phyloP scores from a whole-genome alignment of 805 yeast species.

The Zygosaccharomyces kombuchaensis region DNA sequence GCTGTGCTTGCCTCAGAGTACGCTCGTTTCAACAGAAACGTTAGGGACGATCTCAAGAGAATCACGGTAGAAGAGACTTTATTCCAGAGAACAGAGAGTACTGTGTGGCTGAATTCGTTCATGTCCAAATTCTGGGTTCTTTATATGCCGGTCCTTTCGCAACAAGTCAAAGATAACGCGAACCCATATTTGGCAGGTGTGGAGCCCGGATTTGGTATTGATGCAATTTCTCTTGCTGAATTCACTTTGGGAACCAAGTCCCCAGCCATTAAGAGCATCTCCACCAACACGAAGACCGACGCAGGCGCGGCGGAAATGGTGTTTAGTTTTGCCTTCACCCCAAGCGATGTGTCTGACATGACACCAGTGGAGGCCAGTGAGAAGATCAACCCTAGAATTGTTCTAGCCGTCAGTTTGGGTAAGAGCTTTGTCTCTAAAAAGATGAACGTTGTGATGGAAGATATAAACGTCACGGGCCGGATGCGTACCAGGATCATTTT shows the following conservation, averaged over 20 bases:
- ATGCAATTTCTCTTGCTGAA: conserved; percentile 65
- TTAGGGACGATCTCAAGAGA: conserved; percentile 73
- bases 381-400: conserved; percentile 75
- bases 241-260: conserved; percentile 79
- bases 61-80: conserved; percentile 57
- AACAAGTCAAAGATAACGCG: conserved; percentile 66
- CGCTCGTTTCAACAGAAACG: conserved; percentile 68
- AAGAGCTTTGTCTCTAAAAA: conserved; percentile 74
- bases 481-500: conserved; percentile 60
- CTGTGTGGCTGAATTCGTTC: conserved; percentile 77
- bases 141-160: conserved; percentile 81
- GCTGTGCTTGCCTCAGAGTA: conserved; percentile 70
- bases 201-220: conserved; percentile 82
- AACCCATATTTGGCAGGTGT: conserved; percentile 62
- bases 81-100: conserved; percentile 62
- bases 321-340: conserved; percentile 77
- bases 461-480: conserved; percentile 71
- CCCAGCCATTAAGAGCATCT: conserved; percentile 67
- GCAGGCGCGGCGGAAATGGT: conserved; percentile 72
- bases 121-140: conserved; percentile 81
- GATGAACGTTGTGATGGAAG: conserved; percentile 73
- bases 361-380: conserved; percentile 66
- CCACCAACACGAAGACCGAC: conserved; percentile 68
- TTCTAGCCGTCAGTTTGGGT: conserved; percentile 75
- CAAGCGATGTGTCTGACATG: conserved; percentile 80